These are phyloP conservation scores for Leptographium flavum DNA, from an alignment of 2,329 filamentous ascomycete genomes.

Conservation along the genomic window DNA sequence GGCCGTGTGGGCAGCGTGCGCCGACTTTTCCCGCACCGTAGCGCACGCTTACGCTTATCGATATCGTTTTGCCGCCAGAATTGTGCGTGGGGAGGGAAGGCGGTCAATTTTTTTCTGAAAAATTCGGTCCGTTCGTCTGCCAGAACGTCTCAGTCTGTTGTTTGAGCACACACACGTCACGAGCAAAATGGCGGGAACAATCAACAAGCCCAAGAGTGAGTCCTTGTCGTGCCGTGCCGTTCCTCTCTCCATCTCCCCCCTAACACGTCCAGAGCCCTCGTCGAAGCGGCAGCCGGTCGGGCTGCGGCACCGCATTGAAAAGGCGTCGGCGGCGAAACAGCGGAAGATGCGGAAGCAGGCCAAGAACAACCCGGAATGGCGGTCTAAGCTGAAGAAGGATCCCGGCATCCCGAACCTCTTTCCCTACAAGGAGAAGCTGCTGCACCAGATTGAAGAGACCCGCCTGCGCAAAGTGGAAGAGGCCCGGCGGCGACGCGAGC, in stretches of 20 bases:
- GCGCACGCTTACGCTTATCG: constrained; percentile 10
- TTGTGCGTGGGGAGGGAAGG: constrained; percentile 10
- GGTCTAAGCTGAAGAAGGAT: constrained; percentile 90
- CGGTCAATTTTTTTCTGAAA: constrained; percentile 12
- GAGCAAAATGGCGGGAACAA: constrained; percentile 34
- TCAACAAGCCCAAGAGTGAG: constrained; percentile 41
- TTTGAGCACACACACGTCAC: not conserved
- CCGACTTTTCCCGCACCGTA: too few species aligned
- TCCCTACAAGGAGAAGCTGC: constrained; percentile 90
- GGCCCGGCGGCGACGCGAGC: constrained; percentile 51
- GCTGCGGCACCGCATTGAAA: constrained; percentile 90
- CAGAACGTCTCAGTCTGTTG: too few species aligned
- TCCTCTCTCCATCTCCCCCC: not conserved
- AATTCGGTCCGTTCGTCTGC: too few species aligned
- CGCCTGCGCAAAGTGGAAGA: constrained; percentile 72
- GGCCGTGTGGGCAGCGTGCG: not conserved
- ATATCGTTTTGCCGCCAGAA: constrained; percentile 9
- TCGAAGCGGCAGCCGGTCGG: constrained; percentile 87
- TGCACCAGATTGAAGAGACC: constrained; percentile 88
- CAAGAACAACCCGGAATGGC: constrained; percentile 97
- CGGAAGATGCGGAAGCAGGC: constrained; percentile 76
- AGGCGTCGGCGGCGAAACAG: constrained; percentile 80
- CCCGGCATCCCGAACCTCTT: constrained; percentile 95
- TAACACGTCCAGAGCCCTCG: constrained; percentile 87
- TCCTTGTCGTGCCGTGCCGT: constrained; percentile 1